Evolutionary conservation across 2,329 filamentous ascomycete genomes (phyloP), one percentile per base, ranked within the genome.

Genomic region (Alternaria alternata): DNA sequence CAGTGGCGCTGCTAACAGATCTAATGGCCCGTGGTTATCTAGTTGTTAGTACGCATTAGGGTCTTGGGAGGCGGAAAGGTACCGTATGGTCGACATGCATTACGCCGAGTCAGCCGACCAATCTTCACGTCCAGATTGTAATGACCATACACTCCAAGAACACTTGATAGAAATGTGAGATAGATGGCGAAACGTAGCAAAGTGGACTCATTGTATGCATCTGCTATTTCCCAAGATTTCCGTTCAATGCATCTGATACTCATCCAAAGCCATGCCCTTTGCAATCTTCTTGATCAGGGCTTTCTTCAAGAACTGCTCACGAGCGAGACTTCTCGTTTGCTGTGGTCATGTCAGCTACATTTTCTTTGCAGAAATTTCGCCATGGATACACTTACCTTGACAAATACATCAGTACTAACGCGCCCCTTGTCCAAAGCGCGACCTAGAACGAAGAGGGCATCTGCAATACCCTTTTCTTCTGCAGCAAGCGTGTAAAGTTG

Each of bases 401-500:
- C 88, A 81, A 94, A 95, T 0, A 90, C 88, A n/a, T 87, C 85
- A 5, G 90, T 86, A 11, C 85, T 85, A 24, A 95, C 85, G 54
- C 91, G 83, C 4, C 92, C 92, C 53, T 85, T 84, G 76, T 94
- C 91, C 20, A 94, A 85, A 1, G 89, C 92, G 57, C 89, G 83
- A 1, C 91, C 90, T 14, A 96, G 82, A 63, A 93, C 89, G 73
- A 95, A 96, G 64, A 98, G 88, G 3, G 93, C 91, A 75, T 97
- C 94, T 32, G 90, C 91, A 48, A 96, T 86, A 3, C 91, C 93
- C 66, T 90, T 86, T 80, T 97, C 94, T 75, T 99, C 95, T 1
- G 93, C 93, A 28, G 94, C 92, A 2, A 96, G 83, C 48, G 89
- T 89, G 79, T 98, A 99, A 22, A 99, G 82, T 82, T 99, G 95